phyloP scores from a whole-genome alignment of 202 grass and related monocot species.

The Panicum virgatum region DNA sequence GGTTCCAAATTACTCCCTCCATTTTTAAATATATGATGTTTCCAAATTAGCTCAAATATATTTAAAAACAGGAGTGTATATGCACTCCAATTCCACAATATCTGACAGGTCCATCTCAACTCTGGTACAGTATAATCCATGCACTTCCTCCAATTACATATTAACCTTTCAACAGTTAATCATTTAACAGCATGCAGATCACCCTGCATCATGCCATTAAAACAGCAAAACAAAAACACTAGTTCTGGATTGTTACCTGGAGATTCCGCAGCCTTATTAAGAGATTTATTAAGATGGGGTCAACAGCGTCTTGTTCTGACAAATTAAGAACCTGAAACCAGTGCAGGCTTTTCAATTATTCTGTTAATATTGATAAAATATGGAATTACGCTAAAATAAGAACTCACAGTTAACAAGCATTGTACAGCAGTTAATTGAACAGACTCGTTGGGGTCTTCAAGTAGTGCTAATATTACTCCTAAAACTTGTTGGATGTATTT shows the following conservation, averaged over 20 bases:
- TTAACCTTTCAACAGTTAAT: slow-evolving; percentile 4
- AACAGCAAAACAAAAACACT: not conserved
- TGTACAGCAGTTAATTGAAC: slow-evolving; percentile 96
- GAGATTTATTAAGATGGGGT: slow-evolving; percentile 84
- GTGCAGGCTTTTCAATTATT: slow-evolving; percentile 7
- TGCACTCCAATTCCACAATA: slow-evolving; percentile 17
- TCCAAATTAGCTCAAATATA: no score
- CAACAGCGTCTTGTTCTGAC: slow-evolving; percentile 80
- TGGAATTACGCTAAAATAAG: slow-evolving; percentile 21
- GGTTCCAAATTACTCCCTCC: not conserved
- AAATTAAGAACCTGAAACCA: slow-evolving; percentile 76
- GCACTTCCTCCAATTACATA: not conserved
- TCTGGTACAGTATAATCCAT: not conserved
- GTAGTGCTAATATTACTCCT: slow-evolving; percentile 91
- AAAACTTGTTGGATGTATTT: slow-evolving; percentile 77
- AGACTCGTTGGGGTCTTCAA: slow-evolving; percentile 88
- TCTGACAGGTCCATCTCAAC: not conserved
- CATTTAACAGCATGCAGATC: slow-evolving; percentile 20
- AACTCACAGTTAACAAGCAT: slow-evolving; percentile 89
- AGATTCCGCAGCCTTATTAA: slow-evolving; percentile 89
- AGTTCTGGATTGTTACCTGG: slow-evolving; percentile 63
- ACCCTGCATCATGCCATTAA: not conserved
- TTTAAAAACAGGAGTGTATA: not conserved
- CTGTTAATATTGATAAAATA: slow-evolving; percentile 31
- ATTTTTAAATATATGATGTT: not conserved